Percentiles rank a stretch among this genome's conserved stretches.
phyloP scores from a whole-genome alignment of 2,329 filamentous ascomycete genomes.

The Aspergillus pseudoglaucus region DNA sequence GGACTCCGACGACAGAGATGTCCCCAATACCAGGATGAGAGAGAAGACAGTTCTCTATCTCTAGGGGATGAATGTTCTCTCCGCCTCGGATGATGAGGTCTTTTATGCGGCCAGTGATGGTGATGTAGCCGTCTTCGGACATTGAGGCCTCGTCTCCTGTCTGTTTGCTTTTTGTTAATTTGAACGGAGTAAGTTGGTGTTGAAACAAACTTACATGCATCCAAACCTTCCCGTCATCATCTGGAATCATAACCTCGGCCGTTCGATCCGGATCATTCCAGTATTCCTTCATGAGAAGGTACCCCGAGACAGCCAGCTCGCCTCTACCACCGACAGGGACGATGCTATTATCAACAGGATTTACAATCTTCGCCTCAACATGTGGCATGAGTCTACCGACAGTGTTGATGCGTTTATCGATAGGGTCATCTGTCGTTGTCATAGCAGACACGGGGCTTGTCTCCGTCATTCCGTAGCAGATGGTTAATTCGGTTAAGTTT shows the following conservation, averaged over 20 bases:
- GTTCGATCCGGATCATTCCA: conserved; percentile 69
- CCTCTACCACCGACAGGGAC: conserved; percentile 63
- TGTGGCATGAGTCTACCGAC: conserved; percentile 83
- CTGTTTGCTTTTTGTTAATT: conserved; percentile 29
- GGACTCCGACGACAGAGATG: conserved; percentile 75
- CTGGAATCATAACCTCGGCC: conserved; percentile 57
- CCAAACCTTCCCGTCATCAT: conserved; percentile 60
- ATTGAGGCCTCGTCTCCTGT: conserved; percentile 88
- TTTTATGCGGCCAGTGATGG: conserved; percentile 87
- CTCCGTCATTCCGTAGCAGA: conserved; percentile 97
- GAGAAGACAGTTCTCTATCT: conserved; percentile 83
- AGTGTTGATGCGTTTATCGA: conserved; percentile 64
- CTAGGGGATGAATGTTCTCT: conserved; percentile 92
- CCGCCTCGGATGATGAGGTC: conserved; percentile 92
- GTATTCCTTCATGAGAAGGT: conserved; percentile 86
- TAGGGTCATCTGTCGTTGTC: conserved; percentile 71
- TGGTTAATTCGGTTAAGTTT: conserved; percentile 75
- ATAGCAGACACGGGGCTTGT: conserved; percentile 66
- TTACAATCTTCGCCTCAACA: conserved; percentile 71
- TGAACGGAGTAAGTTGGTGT: not conserved
- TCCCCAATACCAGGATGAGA: conserved; percentile 65
- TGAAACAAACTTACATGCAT: conserved; percentile 53
- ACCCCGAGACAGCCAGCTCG: conserved; percentile 77
- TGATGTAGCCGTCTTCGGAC: conserved; percentile 74
- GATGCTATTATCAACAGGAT: conserved; percentile 55